Conservation (phyloP, 176 grass and related monocot genomes). For the Rhynchospora breviuscula region DNA sequence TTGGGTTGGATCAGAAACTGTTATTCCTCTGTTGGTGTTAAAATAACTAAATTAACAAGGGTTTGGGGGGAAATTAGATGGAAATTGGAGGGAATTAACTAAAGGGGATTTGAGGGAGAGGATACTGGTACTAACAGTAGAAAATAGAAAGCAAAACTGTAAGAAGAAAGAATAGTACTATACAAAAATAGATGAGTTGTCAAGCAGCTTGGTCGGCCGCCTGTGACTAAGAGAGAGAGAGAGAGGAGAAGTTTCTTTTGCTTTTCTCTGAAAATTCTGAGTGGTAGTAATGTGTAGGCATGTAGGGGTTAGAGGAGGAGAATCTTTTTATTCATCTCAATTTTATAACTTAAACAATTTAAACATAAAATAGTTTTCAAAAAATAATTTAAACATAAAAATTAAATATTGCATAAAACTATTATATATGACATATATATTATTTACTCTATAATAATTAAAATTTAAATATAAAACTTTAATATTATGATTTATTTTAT, state of each 20-base stretch:
- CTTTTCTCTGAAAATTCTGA: slow-evolving; percentile 20
- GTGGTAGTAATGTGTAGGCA: neutral
- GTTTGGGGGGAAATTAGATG: neutral
- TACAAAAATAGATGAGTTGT: neutral
- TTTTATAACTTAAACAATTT: too few species aligned
- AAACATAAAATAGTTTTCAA: too few species aligned
- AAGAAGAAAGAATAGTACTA: neutral
- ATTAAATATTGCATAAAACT: too few species aligned
- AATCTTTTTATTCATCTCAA: too few species aligned
- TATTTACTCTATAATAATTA: too few species aligned
- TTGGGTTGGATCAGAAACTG: neutral
- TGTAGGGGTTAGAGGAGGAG: too few species aligned
- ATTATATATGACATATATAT: too few species aligned
- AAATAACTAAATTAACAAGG: neutral
- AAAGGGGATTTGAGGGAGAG: neutral
- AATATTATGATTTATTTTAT: too few species aligned
- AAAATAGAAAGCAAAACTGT: neutral
- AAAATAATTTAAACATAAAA: too few species aligned
- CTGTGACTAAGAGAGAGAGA: neutral
- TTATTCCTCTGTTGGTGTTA: neutral
- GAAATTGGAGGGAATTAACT: neutral
- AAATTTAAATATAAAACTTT: too few species aligned
- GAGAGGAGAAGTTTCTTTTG: neutral
- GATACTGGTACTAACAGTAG: neutral
- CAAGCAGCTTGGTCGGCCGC: neutral